Evolutionary conservation across 2,329 filamentous ascomycete species (phyloP).

Genomic region (Fusarium falciforme): DNA sequence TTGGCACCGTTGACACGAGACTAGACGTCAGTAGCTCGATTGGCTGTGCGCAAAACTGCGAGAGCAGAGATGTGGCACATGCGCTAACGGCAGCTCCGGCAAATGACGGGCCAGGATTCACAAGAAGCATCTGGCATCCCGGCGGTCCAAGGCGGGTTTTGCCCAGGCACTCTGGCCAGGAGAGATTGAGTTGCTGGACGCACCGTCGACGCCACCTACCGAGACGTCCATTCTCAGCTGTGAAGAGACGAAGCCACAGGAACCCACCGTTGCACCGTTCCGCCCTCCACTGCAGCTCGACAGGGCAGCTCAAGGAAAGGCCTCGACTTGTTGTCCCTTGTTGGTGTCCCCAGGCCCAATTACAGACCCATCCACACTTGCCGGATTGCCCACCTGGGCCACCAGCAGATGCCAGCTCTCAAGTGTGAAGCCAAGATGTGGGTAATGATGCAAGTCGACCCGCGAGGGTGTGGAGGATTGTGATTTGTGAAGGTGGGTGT

Average conservation of each 20-base stretch:
- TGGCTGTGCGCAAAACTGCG: conserved; percentile 1
- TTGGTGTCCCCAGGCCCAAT: conserved; percentile 2
- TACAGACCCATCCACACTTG: not conserved
- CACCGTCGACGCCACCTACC: conserved; percentile 12
- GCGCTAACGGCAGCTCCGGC: conserved; percentile 21
- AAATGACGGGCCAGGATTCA: conserved; percentile 16
- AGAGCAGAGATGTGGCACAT: conserved; percentile 20
- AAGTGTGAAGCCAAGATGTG: conserved; percentile 18
- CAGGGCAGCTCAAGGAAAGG: not conserved
- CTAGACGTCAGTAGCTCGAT: conserved; percentile 17
- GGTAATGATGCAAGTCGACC: conserved; percentile 6
- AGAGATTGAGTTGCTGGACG: conserved; percentile 1
- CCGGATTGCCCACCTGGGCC: conserved; percentile 1
- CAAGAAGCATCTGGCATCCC: conserved; percentile 7
- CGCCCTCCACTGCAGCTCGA: not conserved
- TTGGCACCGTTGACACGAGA: conserved; percentile 13
- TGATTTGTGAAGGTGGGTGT: conserved; percentile 12
- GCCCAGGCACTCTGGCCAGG: not conserved
- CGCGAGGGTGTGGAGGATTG: conserved; percentile 21
- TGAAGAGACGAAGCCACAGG: conserved; percentile 23
- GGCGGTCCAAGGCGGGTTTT: not conserved
- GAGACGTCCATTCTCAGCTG: conserved; percentile 6
- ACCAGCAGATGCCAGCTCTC: conserved; percentile 1
- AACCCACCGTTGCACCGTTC: conserved; percentile 16
- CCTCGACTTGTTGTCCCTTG: not conserved